A percentile compares a stretch with the other conserved stretches of the same genome.
Evolutionary conservation across 192 early-diverging fungal species (phyloP).

Genomic region (Coemansia sp.): DNA sequence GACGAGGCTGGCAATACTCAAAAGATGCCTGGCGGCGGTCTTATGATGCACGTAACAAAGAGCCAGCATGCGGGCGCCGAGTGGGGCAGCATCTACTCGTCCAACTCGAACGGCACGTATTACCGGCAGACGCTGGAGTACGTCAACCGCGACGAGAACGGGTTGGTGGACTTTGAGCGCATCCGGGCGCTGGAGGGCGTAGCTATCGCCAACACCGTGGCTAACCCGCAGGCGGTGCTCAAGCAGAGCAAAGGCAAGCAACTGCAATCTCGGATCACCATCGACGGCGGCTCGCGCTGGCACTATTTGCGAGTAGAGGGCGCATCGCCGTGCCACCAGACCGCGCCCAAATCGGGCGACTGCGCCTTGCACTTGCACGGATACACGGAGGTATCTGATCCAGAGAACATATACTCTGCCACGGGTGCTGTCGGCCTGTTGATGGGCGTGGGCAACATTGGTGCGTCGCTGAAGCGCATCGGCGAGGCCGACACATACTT

Average conservation of each 20-base stretch:
- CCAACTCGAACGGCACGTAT: slow-evolving; percentile 88
- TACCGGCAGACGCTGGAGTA: slow-evolving; percentile 71
- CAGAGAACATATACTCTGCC: slow-evolving; percentile 77
- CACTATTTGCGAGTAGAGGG: slow-evolving; percentile 38
- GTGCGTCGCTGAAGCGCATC: slow-evolving; percentile 63
- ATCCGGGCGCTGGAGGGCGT: slow-evolving; percentile 85
- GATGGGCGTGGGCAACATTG: slow-evolving; percentile 95
- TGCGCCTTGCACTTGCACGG: slow-evolving; percentile 86
- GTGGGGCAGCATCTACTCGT: slow-evolving; percentile 87
- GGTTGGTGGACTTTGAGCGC: slow-evolving; percentile 93
- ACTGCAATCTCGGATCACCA: slow-evolving; percentile 70
- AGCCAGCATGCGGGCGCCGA: slow-evolving; percentile 60
- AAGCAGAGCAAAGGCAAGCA: slow-evolving; percentile 60
- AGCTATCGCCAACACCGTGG: slow-evolving; percentile 79
- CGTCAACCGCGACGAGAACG: slow-evolving; percentile 73
- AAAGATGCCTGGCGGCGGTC: slow-evolving; percentile 54
- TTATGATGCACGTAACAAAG: slow-evolving; percentile 72
- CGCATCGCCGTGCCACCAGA: slow-evolving; percentile 57
- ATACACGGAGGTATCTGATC: slow-evolving; percentile 82
- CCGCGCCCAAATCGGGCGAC: slow-evolving; percentile 38
- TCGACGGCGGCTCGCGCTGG: slow-evolving; percentile 86
- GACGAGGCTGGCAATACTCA: slow-evolving; percentile 33
- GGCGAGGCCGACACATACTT: slow-evolving; percentile 83
- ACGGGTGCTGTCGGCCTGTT: slow-evolving; percentile 83
- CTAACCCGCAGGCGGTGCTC: slow-evolving; percentile 65